A percentile compares a stretch with the other conserved stretches of the same genome.
These are phyloP conservation scores for Tylopilus felleus DNA, from an alignment of 768 basidiomycete genomes.

Conservation along the genomic window DNA sequence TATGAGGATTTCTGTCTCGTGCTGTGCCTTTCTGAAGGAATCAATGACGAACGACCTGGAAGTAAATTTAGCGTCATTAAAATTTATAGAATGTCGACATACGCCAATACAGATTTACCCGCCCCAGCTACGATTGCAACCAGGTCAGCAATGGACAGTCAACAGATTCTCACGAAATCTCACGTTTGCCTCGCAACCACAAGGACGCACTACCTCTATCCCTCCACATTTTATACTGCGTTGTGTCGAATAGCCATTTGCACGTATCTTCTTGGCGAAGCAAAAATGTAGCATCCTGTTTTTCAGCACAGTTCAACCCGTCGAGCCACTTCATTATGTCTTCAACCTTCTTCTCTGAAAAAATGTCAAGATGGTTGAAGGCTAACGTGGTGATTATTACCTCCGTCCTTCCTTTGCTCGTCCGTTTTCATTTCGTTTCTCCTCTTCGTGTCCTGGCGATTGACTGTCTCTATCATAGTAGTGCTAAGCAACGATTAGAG, in stretches of 20 bases:
- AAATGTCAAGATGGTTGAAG: too few species aligned
- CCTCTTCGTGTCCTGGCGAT: too few species aligned
- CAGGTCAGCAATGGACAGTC: not conserved
- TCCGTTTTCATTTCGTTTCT: not conserved
- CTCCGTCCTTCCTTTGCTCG: not conserved
- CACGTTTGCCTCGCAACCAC: conserved; percentile 9
- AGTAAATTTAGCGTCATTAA: not conserved
- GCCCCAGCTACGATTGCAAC: not conserved
- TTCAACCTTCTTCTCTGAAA: not conserved
- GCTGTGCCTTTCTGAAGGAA: not conserved
- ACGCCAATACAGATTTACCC: conserved; percentile 6
- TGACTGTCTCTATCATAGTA: not conserved
- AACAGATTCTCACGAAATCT: not conserved
- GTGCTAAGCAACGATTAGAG: not conserved
- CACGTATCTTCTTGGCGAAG: conserved; percentile 1
- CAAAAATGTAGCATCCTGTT: not conserved
- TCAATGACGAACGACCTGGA: conserved; percentile 1
- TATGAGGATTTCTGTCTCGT: not conserved
- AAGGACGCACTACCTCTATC: too few species aligned
- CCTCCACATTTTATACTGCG: not conserved
- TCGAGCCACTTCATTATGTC: too few species aligned
- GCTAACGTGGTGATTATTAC: too few species aligned
- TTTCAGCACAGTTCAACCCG: too few species aligned
- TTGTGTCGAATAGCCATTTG: conserved; percentile 2
- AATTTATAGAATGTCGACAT: not conserved